Evolutionary conservation across 129 eudicot species (phyloP), one percentile per base, ranked within the genome.

Genomic region (Gnaphalium uliginosum): DNA sequence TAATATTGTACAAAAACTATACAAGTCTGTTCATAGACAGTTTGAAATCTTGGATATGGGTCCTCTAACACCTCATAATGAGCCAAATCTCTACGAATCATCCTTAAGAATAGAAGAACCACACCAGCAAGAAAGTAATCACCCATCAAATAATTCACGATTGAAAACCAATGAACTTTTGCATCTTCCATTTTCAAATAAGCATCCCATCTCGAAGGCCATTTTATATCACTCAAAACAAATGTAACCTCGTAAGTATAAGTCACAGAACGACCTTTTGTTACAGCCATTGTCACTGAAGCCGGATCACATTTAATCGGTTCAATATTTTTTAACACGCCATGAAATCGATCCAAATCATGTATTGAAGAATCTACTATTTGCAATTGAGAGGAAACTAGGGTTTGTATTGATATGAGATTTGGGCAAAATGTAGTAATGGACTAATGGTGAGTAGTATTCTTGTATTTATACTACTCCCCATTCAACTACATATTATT

Each of bases 131-230:
- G 33, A 81, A 81, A 30, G 81, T 69, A 24, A 75, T 81, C 22
- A 81, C 83, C 84, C 84, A 81, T 81, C 15, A 81, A 68, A n/a
- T 80, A 81, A 35, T 81, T 81, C 51, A 81, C 50, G 5, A 81
- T 75, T 8, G 84, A 81, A 63, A 75, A 75, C 84, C 81, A 75
- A 69, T 81, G 81, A 30, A 75, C 80, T 46, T 68, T 74, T 59
- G 84, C 79, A 74, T 76, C 79, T 80, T 80, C 80, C 76, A 74
- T 74, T 27, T 80, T 74, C 58, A 74, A 74, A 74, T 80, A 80
- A 6, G 76, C 66, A 24, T 80, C 68, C 83, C 5, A 50, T 39
- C 61, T 75, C 11, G 79, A 80, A 14, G 79, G 79, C 83, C 83
- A 80, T 46, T 73, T 80, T 51, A 80, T 80, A 80, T 80, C 79